Conservation (phyloP, 179 eudicot genomes). For the Beta lomatogona region DNA sequence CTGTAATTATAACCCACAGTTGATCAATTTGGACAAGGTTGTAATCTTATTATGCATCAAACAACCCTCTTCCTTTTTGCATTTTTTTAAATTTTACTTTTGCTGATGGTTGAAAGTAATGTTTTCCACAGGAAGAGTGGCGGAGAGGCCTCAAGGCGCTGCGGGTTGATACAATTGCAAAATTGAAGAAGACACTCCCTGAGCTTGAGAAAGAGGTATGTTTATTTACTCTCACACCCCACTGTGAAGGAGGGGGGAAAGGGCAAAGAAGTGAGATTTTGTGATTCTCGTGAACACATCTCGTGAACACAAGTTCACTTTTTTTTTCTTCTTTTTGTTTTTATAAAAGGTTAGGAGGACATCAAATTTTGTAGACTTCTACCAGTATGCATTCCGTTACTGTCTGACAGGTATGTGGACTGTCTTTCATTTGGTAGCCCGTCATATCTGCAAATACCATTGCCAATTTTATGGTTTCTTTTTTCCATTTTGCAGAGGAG, state of each 20-base stretch:
- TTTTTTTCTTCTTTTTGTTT: constrained; percentile 13
- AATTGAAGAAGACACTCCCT: constrained; percentile 76
- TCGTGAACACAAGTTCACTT: constrained; percentile 15
- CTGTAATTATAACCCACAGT: too few relatives aligned
- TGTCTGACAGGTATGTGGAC: constrained; percentile 76
- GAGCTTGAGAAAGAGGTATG: constrained; percentile 85
- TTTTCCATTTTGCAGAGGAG: constrained; percentile 59
- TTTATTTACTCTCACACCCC: not conserved
- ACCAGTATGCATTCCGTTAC: constrained; percentile 78
- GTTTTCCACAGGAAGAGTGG: constrained; percentile 78
- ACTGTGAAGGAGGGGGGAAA: not conserved
- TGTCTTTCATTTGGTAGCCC: not conserved
- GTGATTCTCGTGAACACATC: not conserved
- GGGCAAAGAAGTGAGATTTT: not conserved
- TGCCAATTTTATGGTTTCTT: not conserved
- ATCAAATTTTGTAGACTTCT: constrained; percentile 69
- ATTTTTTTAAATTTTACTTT: constrained; percentile 6
- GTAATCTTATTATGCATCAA: not conserved
- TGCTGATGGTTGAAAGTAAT: constrained; percentile 9
- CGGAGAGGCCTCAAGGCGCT: constrained; percentile 79
- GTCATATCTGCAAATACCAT: not conserved
- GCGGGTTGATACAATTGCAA: constrained; percentile 69
- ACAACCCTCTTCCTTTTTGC: not conserved
- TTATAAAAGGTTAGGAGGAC: constrained; percentile 70
- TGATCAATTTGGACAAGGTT: not conserved